Evolutionary conservation across 2,329 filamentous ascomycete genomes (phyloP), one percentile per base, ranked within the genome.

Genomic region (Fusarium brevicatenulatum): DNA sequence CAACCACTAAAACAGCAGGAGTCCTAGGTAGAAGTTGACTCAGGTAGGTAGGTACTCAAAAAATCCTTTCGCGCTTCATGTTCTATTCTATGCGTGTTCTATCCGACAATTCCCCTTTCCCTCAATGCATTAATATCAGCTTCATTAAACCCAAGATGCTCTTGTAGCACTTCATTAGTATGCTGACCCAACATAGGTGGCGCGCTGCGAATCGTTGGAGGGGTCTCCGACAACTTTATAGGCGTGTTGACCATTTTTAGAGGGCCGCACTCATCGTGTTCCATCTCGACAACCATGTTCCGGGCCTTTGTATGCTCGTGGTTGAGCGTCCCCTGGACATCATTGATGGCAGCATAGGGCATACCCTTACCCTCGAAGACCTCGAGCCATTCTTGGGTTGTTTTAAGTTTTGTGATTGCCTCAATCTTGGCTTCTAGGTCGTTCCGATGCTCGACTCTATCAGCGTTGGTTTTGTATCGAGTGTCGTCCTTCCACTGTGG

Each of bases 191-290:
- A 83, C 12, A 92, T 93, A 2, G 96, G 96, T 23, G 96, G 96
- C 32, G 93, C 89, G 7, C 86, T 92, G 39, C 95, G 87, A 43
- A 97, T 90, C 7, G 90, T 89, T 0, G 95, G 94, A 74, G 88
- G 91, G 32, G 92, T 93, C 74, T 95, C 91, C 9, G 95, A 97
- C 81, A 95, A 97, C 81, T 99, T 99, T 66, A 99, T 91, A 0
- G 96, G 96, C 2, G 95, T 97, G 78, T 97, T 98, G 60, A 99
- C 92, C 79, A 99, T 85, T 82, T 95, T 95, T 71, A 99, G 92
- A 1, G 91, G 89, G 1, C 96, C 96, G 80, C 95, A 98, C 12
- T 87, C 86, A 9, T 89, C 89, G 79, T 99, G 96, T 2, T 97
- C 89, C 49, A 98, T 86, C 79, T 97, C 92, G 19, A 93, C 90